Evolutionary conservation across 2,329 filamentous ascomycete genomes (phyloP).

Genomic region (Neofusicoccum cordaticola): DNA sequence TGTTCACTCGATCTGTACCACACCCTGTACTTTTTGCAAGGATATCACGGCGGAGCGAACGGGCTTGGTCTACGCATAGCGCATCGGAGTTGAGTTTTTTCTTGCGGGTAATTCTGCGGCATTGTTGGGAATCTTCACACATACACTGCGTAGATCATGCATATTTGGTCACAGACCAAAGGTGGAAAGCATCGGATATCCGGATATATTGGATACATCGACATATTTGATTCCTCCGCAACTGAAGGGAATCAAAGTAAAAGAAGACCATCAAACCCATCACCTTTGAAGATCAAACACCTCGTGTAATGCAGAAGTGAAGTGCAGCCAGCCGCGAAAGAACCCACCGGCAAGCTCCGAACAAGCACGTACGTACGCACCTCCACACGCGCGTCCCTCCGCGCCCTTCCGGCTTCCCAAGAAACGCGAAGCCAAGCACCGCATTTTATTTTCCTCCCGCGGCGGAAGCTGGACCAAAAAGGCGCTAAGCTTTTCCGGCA

Average conservation of each 20-base stretch:
- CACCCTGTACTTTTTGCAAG: background rate
- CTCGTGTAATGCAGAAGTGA: no score
- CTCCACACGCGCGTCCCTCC: no score
- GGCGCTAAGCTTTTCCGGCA: background rate
- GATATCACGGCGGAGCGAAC: background rate
- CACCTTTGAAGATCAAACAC: background rate
- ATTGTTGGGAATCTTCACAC: background rate
- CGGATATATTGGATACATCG: background rate
- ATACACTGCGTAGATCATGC: background rate
- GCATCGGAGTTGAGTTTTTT: background rate
- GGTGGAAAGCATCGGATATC: background rate
- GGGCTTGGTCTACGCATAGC: conserved; percentile 8
- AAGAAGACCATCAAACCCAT: background rate
- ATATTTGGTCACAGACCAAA: background rate
- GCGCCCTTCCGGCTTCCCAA: no score
- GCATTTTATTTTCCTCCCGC: background rate
- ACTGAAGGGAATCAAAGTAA: background rate
- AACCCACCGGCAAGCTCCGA: no score
- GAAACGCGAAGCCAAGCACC: no score
- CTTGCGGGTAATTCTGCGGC: background rate
- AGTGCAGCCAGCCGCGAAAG: no score
- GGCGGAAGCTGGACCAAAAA: background rate
- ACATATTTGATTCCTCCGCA: no score
- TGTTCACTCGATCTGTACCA: background rate
- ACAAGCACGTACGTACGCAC: no score